Conservation (phyloP, 2,329 filamentous ascomycete species). For the Fusarium sp. region DNA sequence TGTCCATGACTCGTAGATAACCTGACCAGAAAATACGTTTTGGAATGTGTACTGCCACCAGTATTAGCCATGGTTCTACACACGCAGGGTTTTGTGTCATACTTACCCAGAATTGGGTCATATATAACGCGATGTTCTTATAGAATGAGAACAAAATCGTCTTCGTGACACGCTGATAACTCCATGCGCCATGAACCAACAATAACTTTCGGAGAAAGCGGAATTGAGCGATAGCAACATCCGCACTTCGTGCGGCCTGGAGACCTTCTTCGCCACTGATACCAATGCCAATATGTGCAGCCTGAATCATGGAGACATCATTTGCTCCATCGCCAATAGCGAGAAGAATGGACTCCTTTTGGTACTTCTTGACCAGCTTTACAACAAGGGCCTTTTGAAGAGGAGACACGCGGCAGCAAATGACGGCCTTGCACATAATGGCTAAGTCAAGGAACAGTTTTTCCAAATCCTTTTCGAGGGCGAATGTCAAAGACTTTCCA, state of each 20-base stretch:
- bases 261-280: slow-evolving; percentile 98
- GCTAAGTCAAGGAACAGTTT: slow-evolving; percentile 93
- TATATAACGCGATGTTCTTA: slow-evolving; percentile 98
- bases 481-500: slow-evolving; percentile 92
- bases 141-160: slow-evolving; percentile 99
- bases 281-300: slow-evolving; percentile 95
- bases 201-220: slow-evolving; percentile 92
- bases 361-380: slow-evolving; percentile 93
- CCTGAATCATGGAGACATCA: slow-evolving; percentile 99
- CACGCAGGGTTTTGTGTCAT: neutral
- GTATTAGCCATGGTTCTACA: slow-evolving; percentile 25
- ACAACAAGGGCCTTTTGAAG: slow-evolving; percentile 97
- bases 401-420: slow-evolving; percentile 96
- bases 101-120: slow-evolving; percentile 98
- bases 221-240: slow-evolving; percentile 96
- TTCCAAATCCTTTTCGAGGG: slow-evolving; percentile 92
- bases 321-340: slow-evolving; percentile 98
- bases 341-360: slow-evolving; percentile 88
- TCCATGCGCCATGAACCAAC: slow-evolving; percentile 96
- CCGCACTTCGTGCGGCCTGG: slow-evolving; percentile 93
- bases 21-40: slow-evolving; percentile 96
- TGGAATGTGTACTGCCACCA: slow-evolving; percentile 86
- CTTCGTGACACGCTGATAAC: slow-evolving; percentile 95
- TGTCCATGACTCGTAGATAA: slow-evolving; percentile 99
- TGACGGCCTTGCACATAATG: slow-evolving; percentile 97